Conservation (phyloP, 345 rosid species). For the Rhodamnia argentea region DNA sequence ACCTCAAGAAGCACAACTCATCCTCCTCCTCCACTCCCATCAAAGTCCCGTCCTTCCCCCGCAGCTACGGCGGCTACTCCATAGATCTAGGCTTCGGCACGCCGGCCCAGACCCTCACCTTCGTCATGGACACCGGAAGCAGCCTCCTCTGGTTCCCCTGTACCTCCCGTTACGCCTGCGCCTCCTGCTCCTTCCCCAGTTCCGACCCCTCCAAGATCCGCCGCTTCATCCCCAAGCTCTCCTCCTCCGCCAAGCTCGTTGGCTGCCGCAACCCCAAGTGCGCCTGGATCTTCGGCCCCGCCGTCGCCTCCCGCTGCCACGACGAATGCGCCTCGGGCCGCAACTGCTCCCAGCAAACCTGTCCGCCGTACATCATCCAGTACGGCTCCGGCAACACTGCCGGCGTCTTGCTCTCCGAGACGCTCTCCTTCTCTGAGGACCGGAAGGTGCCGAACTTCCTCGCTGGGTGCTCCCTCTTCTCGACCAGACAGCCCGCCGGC, state of each 20-base stretch:
- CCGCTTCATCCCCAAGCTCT: constrained; percentile 37
- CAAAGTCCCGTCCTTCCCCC: constrained; percentile 44
- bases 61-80: constrained; percentile 75
- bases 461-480: constrained; percentile 69
- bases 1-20: constrained; percentile 29
- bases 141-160: constrained; percentile 92
- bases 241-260: constrained; percentile 42
- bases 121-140: constrained; percentile 80
- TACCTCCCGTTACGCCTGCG: constrained; percentile 57
- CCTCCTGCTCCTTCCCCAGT: constrained; percentile 34
- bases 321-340: constrained; percentile 8
- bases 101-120: constrained; percentile 52
- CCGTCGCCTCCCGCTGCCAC: constrained; percentile 23
- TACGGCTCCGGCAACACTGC: constrained; percentile 72
- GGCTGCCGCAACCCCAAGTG: constrained; percentile 73
- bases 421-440: constrained; percentile 27
- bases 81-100: constrained; percentile 74
- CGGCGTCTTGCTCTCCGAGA: constrained; percentile 56
- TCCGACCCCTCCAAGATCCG: constrained; percentile 27
- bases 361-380: constrained; percentile 66
- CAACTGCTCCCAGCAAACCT: constrained; percentile 43
- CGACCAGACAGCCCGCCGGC: constrained; percentile 81
- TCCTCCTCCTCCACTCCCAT: constrained; percentile 9
- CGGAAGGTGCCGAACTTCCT: constrained; percentile 36
- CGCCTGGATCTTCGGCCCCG: constrained; percentile 36